Evolutionary conservation across 306 rosid species (phyloP), one percentile per base, ranked within the genome.

Genomic region (Oxytropis ochrocephala): DNA sequence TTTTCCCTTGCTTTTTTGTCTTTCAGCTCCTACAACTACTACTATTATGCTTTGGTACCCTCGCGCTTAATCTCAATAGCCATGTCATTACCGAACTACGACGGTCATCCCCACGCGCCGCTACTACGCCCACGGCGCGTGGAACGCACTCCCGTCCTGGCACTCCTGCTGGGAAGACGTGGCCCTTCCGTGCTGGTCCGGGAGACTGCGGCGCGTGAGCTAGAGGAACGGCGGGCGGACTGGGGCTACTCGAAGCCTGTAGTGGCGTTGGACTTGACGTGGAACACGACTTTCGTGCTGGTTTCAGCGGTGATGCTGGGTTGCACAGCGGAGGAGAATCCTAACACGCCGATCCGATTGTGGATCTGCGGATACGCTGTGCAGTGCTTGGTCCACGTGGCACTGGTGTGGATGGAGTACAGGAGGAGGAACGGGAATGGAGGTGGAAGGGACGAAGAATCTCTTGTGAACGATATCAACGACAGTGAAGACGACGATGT

Each of bases 221-320:
- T 94, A 10, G 97, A 88, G 64, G 92, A 91, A 79, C 89, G 99
- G 8, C 83, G 99, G 30, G 87, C 87, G 18, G 96, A 91, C 70
- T 94, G 97, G 99, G 99, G 97, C 0, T 94, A 94, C 81, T 94
- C 99, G 71, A 90, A 84, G 85, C 99, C 97, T 5, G 96, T 94
- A 47, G 97, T 91, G 55, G 90, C 87, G 17, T 80, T 94, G 12
- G 97, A 91, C 79, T 74, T 91, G 70, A 64, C 79, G 79, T 94
- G 99, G 99, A 94, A 94, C 78, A 74, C 79, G 66, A 87, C 87
- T 3, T 94, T 94, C 48, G 95, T 91, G 16, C 79, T 87, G 64
- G 95, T 87, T 2, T 78, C 99, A 7, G 64, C 53, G 48, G 96
- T 17, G 64, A 85, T 94, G 91, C 81, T 94, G 16, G 19, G 82